These are phyloP conservation scores for Lactarius tabidus DNA, from an alignment of 768 basidiomycete species.

Conservation along the genomic window DNA sequence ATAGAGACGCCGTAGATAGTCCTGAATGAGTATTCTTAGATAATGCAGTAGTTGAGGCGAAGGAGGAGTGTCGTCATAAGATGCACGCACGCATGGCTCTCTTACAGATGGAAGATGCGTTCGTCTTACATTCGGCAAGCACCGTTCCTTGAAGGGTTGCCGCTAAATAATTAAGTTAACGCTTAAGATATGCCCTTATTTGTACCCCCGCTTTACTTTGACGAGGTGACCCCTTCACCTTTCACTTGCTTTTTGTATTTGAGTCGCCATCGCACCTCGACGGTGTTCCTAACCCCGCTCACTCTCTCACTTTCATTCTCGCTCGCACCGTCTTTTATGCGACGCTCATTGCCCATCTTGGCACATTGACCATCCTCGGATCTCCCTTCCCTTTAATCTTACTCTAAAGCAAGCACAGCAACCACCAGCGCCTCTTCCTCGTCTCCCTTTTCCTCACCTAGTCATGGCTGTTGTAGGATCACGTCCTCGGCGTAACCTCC, in stretches of 20 bases:
- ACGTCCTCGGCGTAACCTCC: slow-evolving; percentile 8
- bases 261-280: background rate
- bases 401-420: background rate
- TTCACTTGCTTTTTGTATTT: background rate
- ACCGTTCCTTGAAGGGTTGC: background rate
- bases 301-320: background rate
- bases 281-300: background rate
- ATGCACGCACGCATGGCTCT: no score
- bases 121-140: background rate
- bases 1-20: background rate
- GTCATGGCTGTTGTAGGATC: slow-evolving; percentile 5
- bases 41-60: background rate
- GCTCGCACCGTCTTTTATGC: background rate
- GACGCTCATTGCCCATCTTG: background rate
- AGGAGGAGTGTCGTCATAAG: background rate
- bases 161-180: background rate
- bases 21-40: background rate
- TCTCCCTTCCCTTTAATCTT: background rate
- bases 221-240: background rate
- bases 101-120: background rate
- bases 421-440: background rate
- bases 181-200: background rate
- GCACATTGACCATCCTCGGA: background rate
- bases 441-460: background rate
- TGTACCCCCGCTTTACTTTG: background rate